Base-by-base conservation (phyloP, 306 rosid genomes). In the Begonia loranthoides region DNA sequence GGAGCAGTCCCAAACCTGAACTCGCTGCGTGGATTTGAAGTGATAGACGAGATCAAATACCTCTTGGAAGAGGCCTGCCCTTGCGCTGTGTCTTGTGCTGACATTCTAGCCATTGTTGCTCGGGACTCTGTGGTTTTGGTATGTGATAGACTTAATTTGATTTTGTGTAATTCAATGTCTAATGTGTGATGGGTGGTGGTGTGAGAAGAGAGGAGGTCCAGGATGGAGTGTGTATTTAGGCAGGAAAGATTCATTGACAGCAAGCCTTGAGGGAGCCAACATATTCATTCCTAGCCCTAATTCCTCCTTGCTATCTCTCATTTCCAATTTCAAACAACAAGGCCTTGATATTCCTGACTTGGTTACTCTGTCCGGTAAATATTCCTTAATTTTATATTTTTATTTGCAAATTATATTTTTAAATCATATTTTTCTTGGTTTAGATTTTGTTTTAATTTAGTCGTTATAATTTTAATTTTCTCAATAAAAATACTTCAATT, bases 221-320 rank as follows among this genome's bases (percentile, higher is more conserved):
- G 69, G 69, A 56, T 89, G 97, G 97, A 54, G 73, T 1, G 90
- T 82, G 9, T 47, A 53, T 51, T 63, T 73, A 15, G 97, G 97
- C 40, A 77, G 97, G 67, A 85, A 70, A 67, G 97, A 85, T 58
- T 85, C 97, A 10, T 41, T 82, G 5, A 58, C 69, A 64, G 87
- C 97, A 64, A 89, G 94, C 79, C 68, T 77, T 55, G 72, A 51
- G 17, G 95, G 83, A 14, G 95, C 97, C 41, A 84, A 77, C 60
- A 52, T 73, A 56, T 66, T 75, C 58, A 63, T 89, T 36, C 95
- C 97, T 15, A 46, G 95, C 62, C 95, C 97, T 24, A 89, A 89
- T 82, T 79, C 84, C 13, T 79, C 97, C 33, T 63, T 84, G n/a
- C 78, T 79, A 38, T 24, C 58, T 63, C 84, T 89, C 64, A 70